Evolutionary conservation across 805 yeast species (phyloP).

Genomic region (Lipomyces japonicus): DNA sequence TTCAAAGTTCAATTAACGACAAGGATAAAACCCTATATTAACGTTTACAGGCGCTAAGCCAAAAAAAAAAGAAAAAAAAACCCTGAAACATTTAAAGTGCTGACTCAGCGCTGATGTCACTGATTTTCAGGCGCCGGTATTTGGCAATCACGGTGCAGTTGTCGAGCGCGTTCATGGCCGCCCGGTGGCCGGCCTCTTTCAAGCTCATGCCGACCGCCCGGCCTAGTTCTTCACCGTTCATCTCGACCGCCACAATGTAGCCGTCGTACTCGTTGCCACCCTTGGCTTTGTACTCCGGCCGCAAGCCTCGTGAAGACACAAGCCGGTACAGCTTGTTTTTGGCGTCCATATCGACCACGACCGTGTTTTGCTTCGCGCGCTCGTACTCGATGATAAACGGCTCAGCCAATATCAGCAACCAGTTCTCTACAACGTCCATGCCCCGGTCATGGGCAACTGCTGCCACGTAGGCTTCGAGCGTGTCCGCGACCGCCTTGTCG

Average conservation of each 20-base stretch:
- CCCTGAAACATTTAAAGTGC: too few relatives aligned
- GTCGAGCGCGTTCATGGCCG: constrained; percentile 75
- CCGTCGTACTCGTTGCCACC: constrained; percentile 48
- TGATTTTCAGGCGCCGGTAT: constrained; percentile 37
- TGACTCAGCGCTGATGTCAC: too few relatives aligned
- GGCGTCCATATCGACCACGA: constrained; percentile 55
- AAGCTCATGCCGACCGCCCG: constrained; percentile 64
- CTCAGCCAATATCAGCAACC: constrained; percentile 37
- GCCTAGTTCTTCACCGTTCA: constrained; percentile 65
- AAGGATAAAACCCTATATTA: too few relatives aligned
- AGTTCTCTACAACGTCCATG: constrained; percentile 31
- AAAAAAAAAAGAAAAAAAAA: too few relatives aligned
- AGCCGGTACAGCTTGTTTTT: constrained; percentile 66
- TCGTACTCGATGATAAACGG: constrained; percentile 35
- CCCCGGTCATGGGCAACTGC: constrained; percentile 63
- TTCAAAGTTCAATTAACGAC: too few relatives aligned
- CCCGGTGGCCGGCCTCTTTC: constrained; percentile 76
- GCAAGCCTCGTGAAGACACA: constrained; percentile 68
- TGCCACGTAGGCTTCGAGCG: constrained; percentile 91
- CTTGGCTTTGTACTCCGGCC: constrained; percentile 50
- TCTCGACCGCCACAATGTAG: constrained; percentile 60
- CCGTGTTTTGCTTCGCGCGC: constrained; percentile 18
- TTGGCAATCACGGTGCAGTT: constrained; percentile 60
- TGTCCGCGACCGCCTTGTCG: constrained; percentile 75
- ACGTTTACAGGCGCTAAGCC: too few relatives aligned